Percentiles rank a stretch among this genome's conserved stretches.
These are phyloP conservation scores for Pythium biforme DNA, from an alignment of 352 stramenopile genomes.

Conservation along the genomic window DNA sequence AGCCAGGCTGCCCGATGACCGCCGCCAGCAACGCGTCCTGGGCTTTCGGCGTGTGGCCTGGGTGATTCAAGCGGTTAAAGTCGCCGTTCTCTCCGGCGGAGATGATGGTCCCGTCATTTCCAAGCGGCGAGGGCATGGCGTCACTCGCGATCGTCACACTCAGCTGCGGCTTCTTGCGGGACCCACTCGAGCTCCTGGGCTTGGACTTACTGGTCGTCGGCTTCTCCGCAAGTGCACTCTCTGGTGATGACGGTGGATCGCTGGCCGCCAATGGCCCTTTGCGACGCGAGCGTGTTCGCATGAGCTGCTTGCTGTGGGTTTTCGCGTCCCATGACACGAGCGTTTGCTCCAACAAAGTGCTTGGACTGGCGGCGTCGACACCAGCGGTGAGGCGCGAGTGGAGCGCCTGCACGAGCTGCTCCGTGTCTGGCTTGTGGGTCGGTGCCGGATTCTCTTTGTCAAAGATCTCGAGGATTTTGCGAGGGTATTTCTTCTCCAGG, in stretches of 20 bases:
- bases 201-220: background rate
- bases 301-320: slow-evolving; percentile 8
- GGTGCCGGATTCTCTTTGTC: slow-evolving; percentile 10
- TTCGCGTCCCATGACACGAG: slow-evolving; percentile 32
- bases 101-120: background rate
- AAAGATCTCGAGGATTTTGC: slow-evolving; percentile 27
- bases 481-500: slow-evolving; percentile 40
- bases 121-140: too few species aligned
- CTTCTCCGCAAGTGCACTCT: background rate
- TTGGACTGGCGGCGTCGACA: background rate
- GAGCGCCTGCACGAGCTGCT: background rate
- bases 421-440: background rate
- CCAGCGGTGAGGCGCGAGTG: background rate
- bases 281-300: slow-evolving; percentile 1
- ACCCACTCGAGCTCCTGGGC: slow-evolving; percentile 7
- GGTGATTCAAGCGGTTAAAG: slow-evolving; percentile 62
- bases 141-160: slow-evolving; percentile 20
- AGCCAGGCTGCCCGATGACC: slow-evolving; percentile 58
- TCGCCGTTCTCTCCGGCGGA: slow-evolving; percentile 16
- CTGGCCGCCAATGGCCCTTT: background rate
- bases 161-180: slow-evolving; percentile 24
- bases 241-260: background rate
- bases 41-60: slow-evolving; percentile 57
- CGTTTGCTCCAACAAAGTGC: slow-evolving; percentile 36
- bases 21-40: slow-evolving; percentile 19